Evolutionary conservation across 2,329 filamentous ascomycete species (phyloP).

Genomic region (Beauveria australis): DNA sequence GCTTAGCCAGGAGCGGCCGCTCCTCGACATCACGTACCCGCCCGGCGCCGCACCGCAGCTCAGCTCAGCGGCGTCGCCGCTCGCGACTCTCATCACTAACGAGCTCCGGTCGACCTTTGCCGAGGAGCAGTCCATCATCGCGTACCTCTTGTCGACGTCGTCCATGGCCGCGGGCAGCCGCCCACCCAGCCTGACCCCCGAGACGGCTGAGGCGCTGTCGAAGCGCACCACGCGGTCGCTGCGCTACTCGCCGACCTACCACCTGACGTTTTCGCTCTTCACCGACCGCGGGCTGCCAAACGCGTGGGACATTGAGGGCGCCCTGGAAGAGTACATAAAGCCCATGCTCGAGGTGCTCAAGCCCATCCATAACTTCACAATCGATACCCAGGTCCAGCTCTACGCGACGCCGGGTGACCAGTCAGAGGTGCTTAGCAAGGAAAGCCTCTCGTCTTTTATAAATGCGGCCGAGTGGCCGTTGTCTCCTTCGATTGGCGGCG

Average conservation of each 20-base stretch:
- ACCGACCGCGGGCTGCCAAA: constrained; percentile 70
- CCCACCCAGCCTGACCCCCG: constrained; percentile 38
- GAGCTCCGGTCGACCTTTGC: constrained; percentile 71
- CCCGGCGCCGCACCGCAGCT: constrained; percentile 58
- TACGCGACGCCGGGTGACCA: constrained; percentile 68
- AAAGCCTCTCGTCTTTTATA: constrained; percentile 88
- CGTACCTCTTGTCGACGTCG: constrained; percentile 58
- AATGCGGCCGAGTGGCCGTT: constrained; percentile 97
- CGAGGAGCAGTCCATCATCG: constrained; percentile 83
- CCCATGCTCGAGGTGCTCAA: constrained; percentile 73
- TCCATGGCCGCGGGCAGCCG: constrained; percentile 41
- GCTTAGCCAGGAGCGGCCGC: constrained; percentile 60
- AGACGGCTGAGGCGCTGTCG: constrained; percentile 47
- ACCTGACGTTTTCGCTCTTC: constrained; percentile 92
- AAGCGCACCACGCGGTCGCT: constrained; percentile 76
- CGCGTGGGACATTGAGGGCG: constrained; percentile 82
- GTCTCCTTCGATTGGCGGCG: constrained; percentile 84
- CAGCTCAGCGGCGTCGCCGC: constrained; percentile 60
- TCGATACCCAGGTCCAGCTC: constrained; percentile 92
- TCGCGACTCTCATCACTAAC: constrained; percentile 70
- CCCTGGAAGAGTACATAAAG: constrained; percentile 70
- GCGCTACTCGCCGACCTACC: constrained; percentile 89
- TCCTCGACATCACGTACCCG: constrained; percentile 71
- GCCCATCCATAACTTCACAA: constrained; percentile 86
- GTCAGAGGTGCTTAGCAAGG: constrained; percentile 61